A percentile compares a stretch with the other conserved stretches of the same genome.
Evolutionary conservation across 371 early-diverging fungal genomes (phyloP).

Genomic region (Mortierella sp.): DNA sequence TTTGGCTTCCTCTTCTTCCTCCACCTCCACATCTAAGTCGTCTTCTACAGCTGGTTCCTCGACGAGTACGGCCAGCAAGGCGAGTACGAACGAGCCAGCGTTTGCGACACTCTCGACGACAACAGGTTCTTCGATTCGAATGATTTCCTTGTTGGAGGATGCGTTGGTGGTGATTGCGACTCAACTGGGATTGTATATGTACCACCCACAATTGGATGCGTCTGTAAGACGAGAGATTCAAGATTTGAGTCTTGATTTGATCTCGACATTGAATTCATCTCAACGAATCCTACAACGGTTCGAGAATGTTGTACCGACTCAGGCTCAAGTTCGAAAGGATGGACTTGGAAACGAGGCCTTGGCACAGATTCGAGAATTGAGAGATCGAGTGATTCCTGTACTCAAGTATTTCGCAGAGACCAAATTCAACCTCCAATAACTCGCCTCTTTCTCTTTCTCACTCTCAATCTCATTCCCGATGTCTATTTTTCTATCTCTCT

Average conservation of each 20-base stretch:
- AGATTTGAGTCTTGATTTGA: slow-evolving; percentile 39
- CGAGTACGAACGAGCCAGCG: slow-evolving; percentile 32
- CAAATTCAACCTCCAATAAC: slow-evolving; percentile 31
- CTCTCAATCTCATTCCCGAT: too few relatives aligned
- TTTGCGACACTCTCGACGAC: slow-evolving; percentile 49
- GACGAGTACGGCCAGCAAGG: neutral
- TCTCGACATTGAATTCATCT: slow-evolving; percentile 36
- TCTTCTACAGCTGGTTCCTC: neutral
- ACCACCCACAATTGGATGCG: slow-evolving; percentile 33
- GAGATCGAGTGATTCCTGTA: slow-evolving; percentile 49
- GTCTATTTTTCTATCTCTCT: too few relatives aligned
- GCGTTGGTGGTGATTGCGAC: slow-evolving; percentile 51
- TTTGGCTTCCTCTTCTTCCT: slow-evolving; percentile 5
- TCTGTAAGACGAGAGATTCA: slow-evolving; percentile 44
- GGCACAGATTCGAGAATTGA: slow-evolving; percentile 31
- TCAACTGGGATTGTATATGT: slow-evolving; percentile 46
- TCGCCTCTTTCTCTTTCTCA: too few relatives aligned
- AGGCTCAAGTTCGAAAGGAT: slow-evolving; percentile 16
- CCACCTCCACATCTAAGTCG: neutral
- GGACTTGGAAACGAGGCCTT: slow-evolving; percentile 26
- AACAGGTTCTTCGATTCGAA: slow-evolving; percentile 44
- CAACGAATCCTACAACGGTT: slow-evolving; percentile 47
- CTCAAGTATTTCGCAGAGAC: slow-evolving; percentile 47
- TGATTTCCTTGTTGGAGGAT: slow-evolving; percentile 48
- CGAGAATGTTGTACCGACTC: slow-evolving; percentile 27